phyloP scores from a whole-genome alignment of 805 yeast genomes.

The Candida patagonica region DNA sequence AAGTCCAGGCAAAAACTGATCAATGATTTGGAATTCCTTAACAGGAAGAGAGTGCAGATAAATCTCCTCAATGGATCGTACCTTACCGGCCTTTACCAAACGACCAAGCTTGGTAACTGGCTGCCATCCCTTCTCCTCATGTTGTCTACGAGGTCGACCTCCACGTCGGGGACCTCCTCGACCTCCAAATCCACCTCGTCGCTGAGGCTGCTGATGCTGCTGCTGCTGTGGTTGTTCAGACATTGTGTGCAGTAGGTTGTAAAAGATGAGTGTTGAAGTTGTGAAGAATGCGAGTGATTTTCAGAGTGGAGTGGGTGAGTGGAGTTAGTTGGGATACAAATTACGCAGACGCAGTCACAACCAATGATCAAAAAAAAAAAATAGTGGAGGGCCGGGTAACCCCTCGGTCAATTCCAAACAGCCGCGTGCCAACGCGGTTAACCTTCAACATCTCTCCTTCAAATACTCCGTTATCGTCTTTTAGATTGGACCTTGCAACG shows the following conservation, averaged over 20 bases:
- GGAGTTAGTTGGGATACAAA: background rate
- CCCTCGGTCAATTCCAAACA: no score
- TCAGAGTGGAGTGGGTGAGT: background rate
- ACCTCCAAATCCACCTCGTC: slow-evolving; percentile 30
- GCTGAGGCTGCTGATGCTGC: no score
- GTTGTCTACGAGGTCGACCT: slow-evolving; percentile 67
- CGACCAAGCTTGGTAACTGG: slow-evolving; percentile 99
- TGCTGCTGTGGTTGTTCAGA: slow-evolving; percentile 22
- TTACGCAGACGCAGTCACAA: slow-evolving; percentile 3
- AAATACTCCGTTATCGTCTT: no score
- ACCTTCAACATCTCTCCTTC: no score
- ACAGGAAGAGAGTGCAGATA: slow-evolving; percentile 99
- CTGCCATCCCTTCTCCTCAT: slow-evolving; percentile 98
- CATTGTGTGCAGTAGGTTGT: slow-evolving; percentile 14
- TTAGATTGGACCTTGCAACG: no score
- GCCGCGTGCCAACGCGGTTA: no score
- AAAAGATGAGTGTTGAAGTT: background rate
- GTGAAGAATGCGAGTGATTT: background rate
- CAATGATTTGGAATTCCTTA: slow-evolving; percentile 99
- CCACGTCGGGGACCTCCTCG: slow-evolving; percentile 38
- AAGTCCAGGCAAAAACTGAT: slow-evolving; percentile 88
- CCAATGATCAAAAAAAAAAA: background rate
- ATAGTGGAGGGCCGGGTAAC: background rate
- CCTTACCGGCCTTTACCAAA: slow-evolving; percentile 98
- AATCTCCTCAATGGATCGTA: slow-evolving; percentile 93